Percentiles rank a stretch among this genome's conserved stretches.
These are phyloP conservation scores for Lecanicillium sp. DNA, from an alignment of 2,329 filamentous ascomycete genomes.

Conservation along the genomic window DNA sequence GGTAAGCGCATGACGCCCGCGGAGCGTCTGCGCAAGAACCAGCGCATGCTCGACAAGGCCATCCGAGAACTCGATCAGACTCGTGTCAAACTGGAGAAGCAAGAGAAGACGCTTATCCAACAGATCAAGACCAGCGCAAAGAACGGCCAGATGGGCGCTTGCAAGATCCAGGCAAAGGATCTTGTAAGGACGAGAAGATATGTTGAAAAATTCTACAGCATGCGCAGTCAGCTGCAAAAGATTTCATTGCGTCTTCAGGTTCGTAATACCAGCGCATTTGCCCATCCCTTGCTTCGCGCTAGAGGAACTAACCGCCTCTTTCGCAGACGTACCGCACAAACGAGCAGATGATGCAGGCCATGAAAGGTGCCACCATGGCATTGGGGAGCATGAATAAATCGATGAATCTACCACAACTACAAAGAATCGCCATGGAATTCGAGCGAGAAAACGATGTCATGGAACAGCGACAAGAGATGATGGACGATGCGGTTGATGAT, in stretches of 20 bases:
- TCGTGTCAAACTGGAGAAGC: constrained; percentile 90
- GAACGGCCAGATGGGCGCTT: constrained; percentile 95
- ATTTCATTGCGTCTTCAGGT: constrained; percentile 93
- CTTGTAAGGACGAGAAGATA: constrained; percentile 88
- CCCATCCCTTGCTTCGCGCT: no score
- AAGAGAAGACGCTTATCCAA: constrained; percentile 92
- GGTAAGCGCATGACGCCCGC: constrained; percentile 98
- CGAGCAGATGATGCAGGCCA: constrained; percentile 99
- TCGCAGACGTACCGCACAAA: constrained; percentile 87
- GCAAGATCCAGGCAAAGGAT: constrained; percentile 97
- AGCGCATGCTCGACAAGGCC: constrained; percentile 93
- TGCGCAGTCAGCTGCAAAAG: constrained; percentile 94
- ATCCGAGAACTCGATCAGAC: constrained; percentile 94
- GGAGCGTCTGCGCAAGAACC: constrained; percentile 85
- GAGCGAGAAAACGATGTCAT: constrained; percentile 98
- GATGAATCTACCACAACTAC: constrained; percentile 93
- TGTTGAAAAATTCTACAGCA: constrained; percentile 96
- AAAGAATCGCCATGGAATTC: constrained; percentile 98
- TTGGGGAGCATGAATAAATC: constrained; percentile 94
- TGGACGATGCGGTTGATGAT: constrained; percentile 98
- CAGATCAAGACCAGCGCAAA: constrained; percentile 99
- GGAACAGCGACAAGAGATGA: constrained; percentile 98
- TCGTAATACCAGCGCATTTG: constrained; percentile 16
- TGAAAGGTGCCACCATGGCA: constrained; percentile 93
- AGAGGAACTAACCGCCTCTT: neutral